Percentiles rank a stretch among this genome's conserved stretches.
Evolutionary conservation across 225 moss, liverwort and hornwort species (phyloP).

Genomic region (Bryum argenteum): DNA sequence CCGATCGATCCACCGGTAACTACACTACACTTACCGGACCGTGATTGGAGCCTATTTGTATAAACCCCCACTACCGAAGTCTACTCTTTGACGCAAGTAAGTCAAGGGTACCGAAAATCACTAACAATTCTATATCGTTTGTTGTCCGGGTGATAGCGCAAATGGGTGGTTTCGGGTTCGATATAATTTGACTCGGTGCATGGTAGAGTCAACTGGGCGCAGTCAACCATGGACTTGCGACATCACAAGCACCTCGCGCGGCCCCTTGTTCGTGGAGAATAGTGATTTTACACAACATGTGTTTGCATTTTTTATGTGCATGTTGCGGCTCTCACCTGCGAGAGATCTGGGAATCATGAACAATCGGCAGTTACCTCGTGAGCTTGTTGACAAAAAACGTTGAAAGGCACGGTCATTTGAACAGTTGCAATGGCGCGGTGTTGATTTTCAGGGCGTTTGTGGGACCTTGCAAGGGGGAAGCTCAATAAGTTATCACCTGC

Average conservation of each 20-base stretch:
- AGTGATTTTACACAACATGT: too few species aligned
- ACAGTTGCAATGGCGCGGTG: background rate
- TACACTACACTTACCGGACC: background rate
- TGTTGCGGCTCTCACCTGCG: background rate
- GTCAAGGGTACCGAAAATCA: constrained; percentile 19
- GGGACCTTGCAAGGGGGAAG: too few species aligned
- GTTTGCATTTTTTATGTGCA: too few species aligned
- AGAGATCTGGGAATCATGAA: background rate
- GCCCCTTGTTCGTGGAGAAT: background rate
- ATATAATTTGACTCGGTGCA: background rate
- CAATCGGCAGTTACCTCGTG: background rate
- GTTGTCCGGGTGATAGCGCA: background rate
- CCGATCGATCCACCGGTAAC: background rate
- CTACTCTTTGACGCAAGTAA: constrained; percentile 26
- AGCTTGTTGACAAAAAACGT: constrained; percentile 7
- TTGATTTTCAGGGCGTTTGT: background rate
- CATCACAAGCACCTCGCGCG: background rate
- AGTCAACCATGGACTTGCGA: constrained; percentile 15
- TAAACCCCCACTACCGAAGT: constrained; percentile 2
- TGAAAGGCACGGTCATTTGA: background rate
- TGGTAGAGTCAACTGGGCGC: background rate
- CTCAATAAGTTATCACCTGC: too few species aligned
- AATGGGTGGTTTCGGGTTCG: background rate
- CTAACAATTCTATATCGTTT: background rate
- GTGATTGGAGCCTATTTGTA: constrained; percentile 19